These are phyloP conservation scores for Fonsecaea pedrosoi DNA, from an alignment of 2,329 filamentous ascomycete genomes.

Conservation along the genomic window DNA sequence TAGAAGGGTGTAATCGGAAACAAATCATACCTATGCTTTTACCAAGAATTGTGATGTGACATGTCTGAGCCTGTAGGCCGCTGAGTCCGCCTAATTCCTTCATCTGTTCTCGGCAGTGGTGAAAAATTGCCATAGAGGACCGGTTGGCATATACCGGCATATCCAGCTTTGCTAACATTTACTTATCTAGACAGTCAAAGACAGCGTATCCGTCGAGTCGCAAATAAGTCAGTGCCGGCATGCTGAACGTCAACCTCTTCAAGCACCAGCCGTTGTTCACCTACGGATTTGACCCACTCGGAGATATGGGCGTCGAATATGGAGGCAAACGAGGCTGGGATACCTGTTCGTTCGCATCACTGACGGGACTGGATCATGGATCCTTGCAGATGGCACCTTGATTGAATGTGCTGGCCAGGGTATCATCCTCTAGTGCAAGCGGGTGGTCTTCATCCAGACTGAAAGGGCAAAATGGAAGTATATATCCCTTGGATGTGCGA, in stretches of 20 bases:
- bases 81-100: no score
- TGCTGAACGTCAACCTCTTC: neutral
- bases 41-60: no score
- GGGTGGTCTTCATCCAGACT: neutral
- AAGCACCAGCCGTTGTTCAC: neutral
- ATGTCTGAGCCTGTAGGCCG: no score
- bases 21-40: no score
- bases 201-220: neutral
- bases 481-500: neutral
- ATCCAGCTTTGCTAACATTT: slow-evolving; percentile 1
- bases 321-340: neutral
- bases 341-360: neutral
- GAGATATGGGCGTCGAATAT: neutral
- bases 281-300: neutral
- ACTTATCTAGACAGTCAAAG: neutral
- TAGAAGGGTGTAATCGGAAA: no score
- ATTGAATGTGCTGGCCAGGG: neutral
- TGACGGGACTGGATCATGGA: neutral
- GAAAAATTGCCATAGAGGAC: no score
- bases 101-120: no score
- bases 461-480: neutral
- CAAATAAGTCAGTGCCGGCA: neutral
- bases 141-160: neutral
- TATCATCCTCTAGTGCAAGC: neutral
- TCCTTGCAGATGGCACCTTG: slow-evolving; percentile 2